Base-by-base conservation (phyloP, 2,329 filamentous ascomycete species). In the Ascosphaera apis region DNA sequence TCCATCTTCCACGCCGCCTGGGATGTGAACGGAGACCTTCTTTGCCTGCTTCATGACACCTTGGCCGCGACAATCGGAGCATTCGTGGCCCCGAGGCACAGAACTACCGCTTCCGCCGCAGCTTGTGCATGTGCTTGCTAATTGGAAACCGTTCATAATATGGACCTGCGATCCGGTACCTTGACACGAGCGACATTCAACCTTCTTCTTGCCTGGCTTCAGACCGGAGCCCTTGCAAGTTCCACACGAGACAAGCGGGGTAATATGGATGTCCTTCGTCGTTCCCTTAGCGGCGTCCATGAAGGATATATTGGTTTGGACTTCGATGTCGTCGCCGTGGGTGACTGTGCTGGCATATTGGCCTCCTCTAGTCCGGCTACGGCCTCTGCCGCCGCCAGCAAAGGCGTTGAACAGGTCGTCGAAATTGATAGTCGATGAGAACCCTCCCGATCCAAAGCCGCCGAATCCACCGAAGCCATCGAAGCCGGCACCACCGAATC, bases 331-430 rank as follows among this genome's bases (percentile, higher is more conserved):
- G 43, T 95, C 83, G 41, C 88, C 88, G n/a, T 92, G 76, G 45
- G 91, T 53, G 15, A 91, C 71, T 45, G 76, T 66, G 52, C 91
- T 76, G 47, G 82, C 70, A 50, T 88, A 88, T 8, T 78, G 76
- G 37, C 67, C 72, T 27, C 68, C 64, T n/a, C 63, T 58, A 17
- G 64, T 61, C 28, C 64, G 39, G 53, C 65, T 45, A 46, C 66
- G 58, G 36, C 67, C 58, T 38, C 65, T 57, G 15, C 60, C 57
- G 16, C 69, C 65, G 25, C 71, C 67, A 43, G 76, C 72, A 50
- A 93, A 93, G 5, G 82, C 82, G 36, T 76, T 79, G 53, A 98
- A 95, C 8, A 98, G 62, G 55, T 98, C 88, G 43, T 95, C 88
- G 44, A 98, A 92, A 52, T 91, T 91, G 63, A 95, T 84, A 43